These are phyloP conservation scores for Fusarium guadeloupense DNA, from an alignment of 2,329 filamentous ascomycete genomes.

Conservation along the genomic window DNA sequence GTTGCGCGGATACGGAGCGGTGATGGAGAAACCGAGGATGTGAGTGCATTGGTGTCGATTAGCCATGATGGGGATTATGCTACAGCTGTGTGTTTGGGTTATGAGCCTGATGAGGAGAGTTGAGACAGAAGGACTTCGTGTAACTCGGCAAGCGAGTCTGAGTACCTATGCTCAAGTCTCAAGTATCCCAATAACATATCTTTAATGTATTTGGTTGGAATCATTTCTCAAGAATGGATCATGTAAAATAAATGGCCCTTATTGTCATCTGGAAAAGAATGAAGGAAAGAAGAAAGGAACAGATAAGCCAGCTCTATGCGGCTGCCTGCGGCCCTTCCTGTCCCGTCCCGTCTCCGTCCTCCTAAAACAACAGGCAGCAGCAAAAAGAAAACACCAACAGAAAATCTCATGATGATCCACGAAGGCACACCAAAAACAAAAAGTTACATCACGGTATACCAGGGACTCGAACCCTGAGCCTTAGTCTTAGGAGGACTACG, in stretches of 20 bases:
- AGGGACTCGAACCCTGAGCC: slow-evolving; percentile 54
- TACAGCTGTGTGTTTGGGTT: slow-evolving; percentile 72
- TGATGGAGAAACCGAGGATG: slow-evolving; percentile 47
- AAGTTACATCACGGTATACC: slow-evolving; percentile 41
- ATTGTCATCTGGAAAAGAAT: not conserved
- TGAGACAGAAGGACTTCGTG: not conserved
- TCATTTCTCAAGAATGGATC: too few relatives aligned
- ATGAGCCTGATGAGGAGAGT: slow-evolving; percentile 26
- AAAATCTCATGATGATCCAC: not conserved
- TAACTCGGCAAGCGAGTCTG: not conserved
- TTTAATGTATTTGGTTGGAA: too few relatives aligned
- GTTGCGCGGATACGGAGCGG: slow-evolving; percentile 54
- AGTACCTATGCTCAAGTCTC: too few relatives aligned
- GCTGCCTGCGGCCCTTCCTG: not conserved
- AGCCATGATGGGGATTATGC: slow-evolving; percentile 90
- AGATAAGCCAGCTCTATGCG: not conserved
- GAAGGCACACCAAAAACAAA: not conserved
- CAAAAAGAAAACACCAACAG: slow-evolving; percentile 13
- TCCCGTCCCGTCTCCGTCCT: not conserved
- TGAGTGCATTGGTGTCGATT: slow-evolving; percentile 77
- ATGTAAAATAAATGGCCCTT: not conserved
- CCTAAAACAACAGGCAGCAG: not conserved
- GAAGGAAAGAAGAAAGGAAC: not conserved
- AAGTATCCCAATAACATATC: too few relatives aligned
- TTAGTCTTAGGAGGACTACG: slow-evolving; percentile 54